phyloP scores from a whole-genome alignment of 768 basidiomycete species.

The Crepidotus variabilis region DNA sequence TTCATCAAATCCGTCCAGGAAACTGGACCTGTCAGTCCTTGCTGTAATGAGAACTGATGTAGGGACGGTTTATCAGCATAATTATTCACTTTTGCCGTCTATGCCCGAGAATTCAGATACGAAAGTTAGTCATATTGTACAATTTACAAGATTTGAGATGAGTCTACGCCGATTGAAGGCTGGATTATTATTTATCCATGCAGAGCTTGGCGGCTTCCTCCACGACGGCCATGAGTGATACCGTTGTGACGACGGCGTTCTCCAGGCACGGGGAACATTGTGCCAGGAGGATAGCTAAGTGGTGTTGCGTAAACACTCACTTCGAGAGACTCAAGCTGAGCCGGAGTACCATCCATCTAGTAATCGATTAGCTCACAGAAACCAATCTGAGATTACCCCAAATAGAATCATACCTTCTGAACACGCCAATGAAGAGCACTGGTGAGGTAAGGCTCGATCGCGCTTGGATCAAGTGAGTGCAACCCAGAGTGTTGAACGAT shows the following conservation, averaged over 20 bases:
- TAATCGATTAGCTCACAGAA: not conserved
- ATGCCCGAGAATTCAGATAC: no score
- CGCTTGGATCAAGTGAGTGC: conserved; percentile 30
- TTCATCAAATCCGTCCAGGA: no score
- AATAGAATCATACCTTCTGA: conserved; percentile 28
- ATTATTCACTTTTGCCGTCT: no score
- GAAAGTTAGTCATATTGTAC: no score
- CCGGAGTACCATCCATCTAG: conserved; percentile 17
- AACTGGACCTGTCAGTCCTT: no score
- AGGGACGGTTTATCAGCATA: no score
- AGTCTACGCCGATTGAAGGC: no score
- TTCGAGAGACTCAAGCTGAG: conserved; percentile 24
- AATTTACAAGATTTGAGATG: no score
- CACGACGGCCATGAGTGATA: conserved; percentile 22
- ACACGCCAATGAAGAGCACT: conserved; percentile 39
- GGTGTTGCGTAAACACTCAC: conserved; percentile 24
- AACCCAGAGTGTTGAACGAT: conserved; percentile 27
- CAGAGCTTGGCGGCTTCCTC: conserved; percentile 18
- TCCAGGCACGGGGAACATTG: conserved; percentile 24
- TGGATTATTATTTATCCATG: not conserved
- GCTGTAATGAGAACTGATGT: no score
- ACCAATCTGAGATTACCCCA: not conserved
- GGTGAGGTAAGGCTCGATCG: conserved; percentile 37
- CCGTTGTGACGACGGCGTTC: conserved; percentile 11
- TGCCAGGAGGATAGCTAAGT: conserved; percentile 23